Evolutionary conservation across 352 stramenopile species (phyloP).

Genomic region (Aphanomyces euteiches): DNA sequence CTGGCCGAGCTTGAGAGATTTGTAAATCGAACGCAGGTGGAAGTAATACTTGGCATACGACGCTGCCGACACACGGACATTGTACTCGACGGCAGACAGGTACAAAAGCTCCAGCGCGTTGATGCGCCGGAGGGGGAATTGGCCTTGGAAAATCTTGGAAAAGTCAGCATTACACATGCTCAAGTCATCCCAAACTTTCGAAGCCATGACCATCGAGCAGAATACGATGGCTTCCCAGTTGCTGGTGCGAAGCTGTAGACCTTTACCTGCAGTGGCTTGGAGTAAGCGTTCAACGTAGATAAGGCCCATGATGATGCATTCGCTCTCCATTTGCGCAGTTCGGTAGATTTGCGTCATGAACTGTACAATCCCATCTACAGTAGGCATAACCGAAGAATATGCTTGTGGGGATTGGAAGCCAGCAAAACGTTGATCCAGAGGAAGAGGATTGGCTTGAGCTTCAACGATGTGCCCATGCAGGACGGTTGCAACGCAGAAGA

Average conservation of each 20-base stretch:
- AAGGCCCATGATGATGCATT: conserved; percentile 97
- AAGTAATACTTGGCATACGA: conserved; percentile 97
- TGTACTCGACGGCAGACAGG: conserved; percentile 86
- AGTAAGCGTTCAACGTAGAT: conserved; percentile 97
- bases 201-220: conserved; percentile 94
- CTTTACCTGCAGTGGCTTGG: conserved; percentile 76
- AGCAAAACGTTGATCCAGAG: conserved; percentile 53
- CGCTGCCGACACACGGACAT: conserved; percentile 80
- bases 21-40: conserved; percentile 92
- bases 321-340: conserved; percentile 88
- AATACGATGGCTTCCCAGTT: conserved; percentile 96
- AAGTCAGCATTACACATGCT: conserved; percentile 98
- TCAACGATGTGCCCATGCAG: conserved; percentile 94
- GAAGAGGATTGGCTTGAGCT: conserved; percentile 55
- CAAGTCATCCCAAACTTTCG: conserved; percentile 97
- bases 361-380: conserved; percentile 81
- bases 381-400: conserved; percentile 57
- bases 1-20: conserved; percentile 87
- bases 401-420: conserved; percentile 51
- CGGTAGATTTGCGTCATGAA: conserved; percentile 95
- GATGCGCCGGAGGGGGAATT: conserved; percentile 90
- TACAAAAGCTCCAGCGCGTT: conserved; percentile 95
- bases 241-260: conserved; percentile 61
- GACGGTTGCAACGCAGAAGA: conserved; percentile 94
- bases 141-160: conserved; percentile 85